Evolutionary conservation across 1,139 yeast species (phyloP).

Genomic region (Lodderomyces theae): DNA sequence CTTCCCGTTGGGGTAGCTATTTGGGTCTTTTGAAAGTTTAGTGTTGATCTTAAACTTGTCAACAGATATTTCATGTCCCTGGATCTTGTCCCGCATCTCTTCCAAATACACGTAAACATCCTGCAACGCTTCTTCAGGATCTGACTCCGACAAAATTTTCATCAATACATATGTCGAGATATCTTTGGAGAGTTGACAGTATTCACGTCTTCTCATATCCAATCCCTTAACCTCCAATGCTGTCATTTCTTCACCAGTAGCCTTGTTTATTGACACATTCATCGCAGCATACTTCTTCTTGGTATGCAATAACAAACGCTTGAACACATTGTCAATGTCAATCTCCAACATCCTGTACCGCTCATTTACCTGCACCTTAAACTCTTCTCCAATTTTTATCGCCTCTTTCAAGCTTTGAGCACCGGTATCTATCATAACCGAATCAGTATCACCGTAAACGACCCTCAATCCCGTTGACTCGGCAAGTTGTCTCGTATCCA

Average conservation of each 20-base stretch:
- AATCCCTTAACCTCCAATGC: slow-evolving; percentile 89
- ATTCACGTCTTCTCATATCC: slow-evolving; percentile 97
- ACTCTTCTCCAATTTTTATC: slow-evolving; percentile 75
- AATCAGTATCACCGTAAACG: slow-evolving; percentile 98
- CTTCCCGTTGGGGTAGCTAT: slow-evolving; percentile 71
- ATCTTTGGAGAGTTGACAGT: slow-evolving; percentile 88
- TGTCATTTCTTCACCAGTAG: slow-evolving; percentile 50
- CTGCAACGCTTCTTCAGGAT: slow-evolving; percentile 73
- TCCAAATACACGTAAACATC: slow-evolving; percentile 75
- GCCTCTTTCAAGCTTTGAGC: slow-evolving; percentile 71
- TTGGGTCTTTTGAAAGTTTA: slow-evolving; percentile 73
- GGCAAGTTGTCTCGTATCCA: slow-evolving; percentile 91
- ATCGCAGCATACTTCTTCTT: slow-evolving; percentile 98
- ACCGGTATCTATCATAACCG: slow-evolving; percentile 97
- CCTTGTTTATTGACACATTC: slow-evolving; percentile 48
- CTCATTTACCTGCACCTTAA: slow-evolving; percentile 83
- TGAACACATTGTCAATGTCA: slow-evolving; percentile 92
- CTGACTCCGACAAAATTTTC: slow-evolving; percentile 68
- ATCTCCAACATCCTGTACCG: slow-evolving; percentile 84
- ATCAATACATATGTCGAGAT: slow-evolving; percentile 74
- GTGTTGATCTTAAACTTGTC: slow-evolving; percentile 73
- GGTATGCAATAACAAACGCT: slow-evolving; percentile 82
- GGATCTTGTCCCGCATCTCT: slow-evolving; percentile 55
- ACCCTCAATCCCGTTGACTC: slow-evolving; percentile 81
- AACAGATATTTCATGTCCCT: slow-evolving; percentile 57